Base-by-base conservation (phyloP, 1,139 yeast genomes). In the Taiozyma sp. region DNA sequence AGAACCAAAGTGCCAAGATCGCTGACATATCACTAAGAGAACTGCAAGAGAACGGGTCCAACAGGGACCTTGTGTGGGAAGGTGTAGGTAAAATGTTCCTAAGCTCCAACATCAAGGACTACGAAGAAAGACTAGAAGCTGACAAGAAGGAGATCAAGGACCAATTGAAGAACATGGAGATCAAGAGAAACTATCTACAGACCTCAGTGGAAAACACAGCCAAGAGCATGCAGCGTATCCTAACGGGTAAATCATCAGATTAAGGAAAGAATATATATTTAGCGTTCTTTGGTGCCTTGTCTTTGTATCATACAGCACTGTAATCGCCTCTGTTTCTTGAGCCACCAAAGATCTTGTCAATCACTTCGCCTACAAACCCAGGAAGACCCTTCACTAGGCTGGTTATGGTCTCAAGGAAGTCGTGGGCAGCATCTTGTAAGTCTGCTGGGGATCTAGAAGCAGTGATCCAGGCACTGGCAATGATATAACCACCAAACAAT, bases 1-100 rank as follows among this genome's bases (percentile, higher is more conserved):
- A 44, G 84, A 84, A 57, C 71, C 89, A 53, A 72, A 44, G 75
- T 80, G 49, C 65, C 68, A 27, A 68, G 68, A 4, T 69, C 46
- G 22, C 47, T 44, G 24, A 48, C 44, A 30, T 50, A 2, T 44
- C 51, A 8, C 32, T 46, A 4, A 38, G 44, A 14, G 62, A 59
- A 30, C 50, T 59, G 2, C 29, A 52, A 10, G 48, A 70, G 38
- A 78, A 55, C 19, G 62, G 64, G 6, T 66, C 68, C 23, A 64
- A 64, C 13, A 63, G 61, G 6, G 67, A 81, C 23, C 65, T 67
- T 3, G 92, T 91, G 6, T 91, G 96, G 95, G 83, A 88, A 64
- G 90, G 96, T 3, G 79, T 89, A 32, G 97, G 97, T 24, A 87
- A 87, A 69, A 81, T 90, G 55, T 87, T 85, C 64, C 70, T 86